phyloP scores from a whole-genome alignment of 2,329 filamentous ascomycete species.

The Trichoderma citrinoviride region DNA sequence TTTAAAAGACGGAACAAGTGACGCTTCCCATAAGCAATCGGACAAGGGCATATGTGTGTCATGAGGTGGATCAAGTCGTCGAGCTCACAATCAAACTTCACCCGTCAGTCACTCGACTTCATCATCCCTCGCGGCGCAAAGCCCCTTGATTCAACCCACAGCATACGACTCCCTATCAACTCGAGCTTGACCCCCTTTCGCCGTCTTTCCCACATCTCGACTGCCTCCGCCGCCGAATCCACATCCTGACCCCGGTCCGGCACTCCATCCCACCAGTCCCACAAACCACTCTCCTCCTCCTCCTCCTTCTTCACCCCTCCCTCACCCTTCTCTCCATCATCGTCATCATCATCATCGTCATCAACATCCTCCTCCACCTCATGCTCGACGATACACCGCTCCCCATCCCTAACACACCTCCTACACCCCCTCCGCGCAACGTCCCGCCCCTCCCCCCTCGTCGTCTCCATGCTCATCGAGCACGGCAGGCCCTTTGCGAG shows the following conservation, averaged over 20 bases:
- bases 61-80: not conserved
- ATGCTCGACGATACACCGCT: constrained; percentile 27
- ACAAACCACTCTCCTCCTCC: not conserved
- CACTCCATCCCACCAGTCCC: constrained; percentile 5
- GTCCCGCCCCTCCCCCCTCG: constrained; percentile 31
- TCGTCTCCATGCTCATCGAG: constrained; percentile 28
- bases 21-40: not conserved
- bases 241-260: not conserved
- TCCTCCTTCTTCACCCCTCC: not conserved
- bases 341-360: too few relatives aligned
- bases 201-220: constrained; percentile 11
- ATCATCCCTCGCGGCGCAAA: constrained; percentile 4
- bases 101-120: not conserved
- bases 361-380: not conserved
- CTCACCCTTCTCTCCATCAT: not conserved
- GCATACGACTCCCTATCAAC: not conserved
- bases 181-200: constrained; percentile 9
- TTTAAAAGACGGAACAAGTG: not conserved
- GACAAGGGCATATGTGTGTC: not conserved
- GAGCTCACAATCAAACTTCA: not conserved
- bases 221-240: not conserved
- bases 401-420: constrained; percentile 29
- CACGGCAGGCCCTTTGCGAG: constrained; percentile 26
- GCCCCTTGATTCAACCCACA: constrained; percentile 1
- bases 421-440: constrained; percentile 37